phyloP scores from a whole-genome alignment of 495 filamentous ascomycete genomes.

The Penicillium mononematosum region DNA sequence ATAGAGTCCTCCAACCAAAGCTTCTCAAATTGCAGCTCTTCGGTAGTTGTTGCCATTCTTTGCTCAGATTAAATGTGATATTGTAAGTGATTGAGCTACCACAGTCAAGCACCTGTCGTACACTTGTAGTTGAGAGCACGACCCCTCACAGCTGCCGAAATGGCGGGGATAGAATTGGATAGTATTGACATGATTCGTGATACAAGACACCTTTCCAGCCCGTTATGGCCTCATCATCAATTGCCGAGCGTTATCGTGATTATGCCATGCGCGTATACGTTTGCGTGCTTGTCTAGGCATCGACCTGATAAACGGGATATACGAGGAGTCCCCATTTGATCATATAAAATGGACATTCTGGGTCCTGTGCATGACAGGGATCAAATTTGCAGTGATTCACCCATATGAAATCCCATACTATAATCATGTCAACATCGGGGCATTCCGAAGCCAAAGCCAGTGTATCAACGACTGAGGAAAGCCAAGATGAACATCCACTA shows the following conservation, averaged over 20 bases:
- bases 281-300: conserved; percentile 17
- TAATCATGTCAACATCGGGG: not conserved
- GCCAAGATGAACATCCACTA: conserved; percentile 1
- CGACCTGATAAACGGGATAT: not conserved
- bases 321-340: not conserved
- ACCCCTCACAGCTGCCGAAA: conserved; percentile 18
- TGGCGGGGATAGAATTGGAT: conserved; percentile 3
- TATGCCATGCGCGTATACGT: conserved; percentile 11
- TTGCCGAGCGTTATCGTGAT: not conserved
- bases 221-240: not conserved
- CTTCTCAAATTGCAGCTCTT: conserved; percentile 3
- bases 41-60: conserved; percentile 15
- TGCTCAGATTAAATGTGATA: not conserved
- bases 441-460: not conserved
- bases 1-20: conserved; percentile 5
- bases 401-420: not conserved
- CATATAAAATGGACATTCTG: not conserved
- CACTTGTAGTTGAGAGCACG: conserved; percentile 1
- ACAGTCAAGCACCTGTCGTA: not conserved
- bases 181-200: not conserved
- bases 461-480: not conserved
- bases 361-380: not conserved
- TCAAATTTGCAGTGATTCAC: not conserved
- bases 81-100: not conserved
- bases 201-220: not conserved